These are phyloP conservation scores for Lecanicillium sp. DNA, from an alignment of 2,329 filamentous ascomycete species.

Conservation along the genomic window DNA sequence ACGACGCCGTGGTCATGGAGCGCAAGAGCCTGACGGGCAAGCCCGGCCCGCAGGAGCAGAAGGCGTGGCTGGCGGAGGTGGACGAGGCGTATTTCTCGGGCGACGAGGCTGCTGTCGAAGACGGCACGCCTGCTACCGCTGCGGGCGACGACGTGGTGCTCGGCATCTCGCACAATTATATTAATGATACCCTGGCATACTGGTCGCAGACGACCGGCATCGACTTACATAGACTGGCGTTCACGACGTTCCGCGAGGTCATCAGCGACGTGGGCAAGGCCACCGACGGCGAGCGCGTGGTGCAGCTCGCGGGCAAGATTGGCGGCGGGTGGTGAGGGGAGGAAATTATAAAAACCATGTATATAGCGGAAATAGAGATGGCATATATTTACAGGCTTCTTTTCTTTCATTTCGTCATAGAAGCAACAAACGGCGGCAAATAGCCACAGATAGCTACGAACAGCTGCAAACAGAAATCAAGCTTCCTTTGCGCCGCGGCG, in stretches of 20 bases:
- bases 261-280: constrained; percentile 89
- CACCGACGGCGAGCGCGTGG: constrained; percentile 72
- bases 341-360: constrained; percentile 14
- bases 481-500: constrained; percentile 52
- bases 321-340: constrained; percentile 80
- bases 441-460: too few relatives aligned
- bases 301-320: constrained; percentile 82
- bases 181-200: constrained; percentile 64
- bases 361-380: constrained; percentile 23
- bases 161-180: constrained; percentile 59
- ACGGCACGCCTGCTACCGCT: constrained; percentile 20
- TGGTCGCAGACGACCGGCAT: constrained; percentile 72
- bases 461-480: constrained; percentile 27
- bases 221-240: constrained; percentile 63
- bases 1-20: constrained; percentile 61
- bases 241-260: constrained; percentile 86
- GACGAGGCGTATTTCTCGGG: constrained; percentile 88
- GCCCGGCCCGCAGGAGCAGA: constrained; percentile 72
- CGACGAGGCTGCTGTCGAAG: constrained; percentile 44
- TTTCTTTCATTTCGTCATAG: too few relatives aligned
- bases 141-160: constrained; percentile 43
- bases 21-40: constrained; percentile 45
- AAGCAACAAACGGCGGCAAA: too few relatives aligned
- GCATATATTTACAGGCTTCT: constrained; percentile 10
- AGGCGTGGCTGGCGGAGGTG: constrained; percentile 73